These are phyloP conservation scores for Chlorella ohadii DNA, from an alignment of 139 green algal species.

Conservation along the genomic window DNA sequence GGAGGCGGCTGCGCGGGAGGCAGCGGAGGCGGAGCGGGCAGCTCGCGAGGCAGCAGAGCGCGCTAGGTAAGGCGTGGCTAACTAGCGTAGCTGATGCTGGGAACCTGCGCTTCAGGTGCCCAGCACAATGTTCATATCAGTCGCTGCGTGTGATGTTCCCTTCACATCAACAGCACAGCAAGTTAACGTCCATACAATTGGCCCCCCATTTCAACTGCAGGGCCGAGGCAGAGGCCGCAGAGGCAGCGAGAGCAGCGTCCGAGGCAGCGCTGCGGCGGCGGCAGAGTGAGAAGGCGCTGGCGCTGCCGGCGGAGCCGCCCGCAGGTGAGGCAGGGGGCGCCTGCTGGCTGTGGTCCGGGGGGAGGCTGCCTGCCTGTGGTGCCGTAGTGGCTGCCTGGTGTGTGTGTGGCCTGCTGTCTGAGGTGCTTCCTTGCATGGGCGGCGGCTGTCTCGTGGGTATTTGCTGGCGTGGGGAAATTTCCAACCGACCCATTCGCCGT, in stretches of 20 bases:
- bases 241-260: slow-evolving; percentile 43
- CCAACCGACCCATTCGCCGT: no score
- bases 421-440: no score
- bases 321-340: background rate
- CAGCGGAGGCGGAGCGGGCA: slow-evolving; percentile 38
- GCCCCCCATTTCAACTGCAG: slow-evolving; percentile 30
- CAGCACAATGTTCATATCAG: no score
- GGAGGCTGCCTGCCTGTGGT: background rate
- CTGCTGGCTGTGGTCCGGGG: background rate
- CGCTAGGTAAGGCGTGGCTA: background rate
- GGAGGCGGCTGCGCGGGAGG: slow-evolving; percentile 6
- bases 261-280: slow-evolving; percentile 52
- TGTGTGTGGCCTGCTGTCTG: no score
- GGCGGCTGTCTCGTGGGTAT: no score
- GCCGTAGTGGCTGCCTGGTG: no score
- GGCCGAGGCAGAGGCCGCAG: slow-evolving; percentile 62
- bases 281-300: slow-evolving; percentile 45
- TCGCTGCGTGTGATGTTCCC: no score
- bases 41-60: slow-evolving; percentile 21
- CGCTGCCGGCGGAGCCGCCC: slow-evolving; percentile 64
- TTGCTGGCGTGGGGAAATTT: no score
- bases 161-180: no score
- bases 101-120: no score
- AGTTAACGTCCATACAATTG: no score
- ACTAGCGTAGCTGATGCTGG: background rate